Percentiles rank a stretch among this genome's conserved stretches.
Conservation (phyloP, 169 alveolate genomes). For the Cryptosporidium viatorum region DNA sequence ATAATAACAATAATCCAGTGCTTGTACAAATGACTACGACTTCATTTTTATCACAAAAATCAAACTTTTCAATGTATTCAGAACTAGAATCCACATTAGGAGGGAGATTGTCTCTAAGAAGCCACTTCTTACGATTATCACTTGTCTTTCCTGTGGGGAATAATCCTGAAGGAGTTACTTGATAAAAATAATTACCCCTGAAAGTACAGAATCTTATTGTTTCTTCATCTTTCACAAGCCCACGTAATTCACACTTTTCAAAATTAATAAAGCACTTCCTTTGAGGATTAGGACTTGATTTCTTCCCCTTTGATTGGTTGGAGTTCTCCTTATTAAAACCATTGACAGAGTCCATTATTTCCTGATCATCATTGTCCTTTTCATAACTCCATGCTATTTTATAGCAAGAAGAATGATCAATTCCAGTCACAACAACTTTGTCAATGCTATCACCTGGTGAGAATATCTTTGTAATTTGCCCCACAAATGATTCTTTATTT, state of each 20-base stretch:
- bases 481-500: neutral
- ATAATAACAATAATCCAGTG: conserved; percentile 7
- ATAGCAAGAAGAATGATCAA: conserved; percentile 5
- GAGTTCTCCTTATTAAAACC: neutral
- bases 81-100: neutral
- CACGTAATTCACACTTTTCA: conserved; percentile 19
- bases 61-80: conserved; percentile 49
- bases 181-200: neutral
- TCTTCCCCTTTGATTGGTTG: neutral
- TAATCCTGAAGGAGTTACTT: conserved; percentile 54
- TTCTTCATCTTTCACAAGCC: conserved; percentile 44
- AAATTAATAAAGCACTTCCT: conserved; percentile 2
- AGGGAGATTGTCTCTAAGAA: conserved; percentile 15
- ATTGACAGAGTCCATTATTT: neutral
- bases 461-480: conserved; percentile 1
- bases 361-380: neutral
- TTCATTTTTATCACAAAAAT: neutral
- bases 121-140: neutral
- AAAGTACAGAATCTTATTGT: conserved; percentile 17
- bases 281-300: neutral
- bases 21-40: neutral
- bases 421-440: conserved; percentile 4
- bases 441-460: neutral
- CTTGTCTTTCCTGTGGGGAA: neutral
- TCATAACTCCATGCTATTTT: conserved; percentile 24